These are phyloP conservation scores for Platanus orientalis DNA, from an alignment of 164 flowering plant genomes.

Conservation along the genomic window DNA sequence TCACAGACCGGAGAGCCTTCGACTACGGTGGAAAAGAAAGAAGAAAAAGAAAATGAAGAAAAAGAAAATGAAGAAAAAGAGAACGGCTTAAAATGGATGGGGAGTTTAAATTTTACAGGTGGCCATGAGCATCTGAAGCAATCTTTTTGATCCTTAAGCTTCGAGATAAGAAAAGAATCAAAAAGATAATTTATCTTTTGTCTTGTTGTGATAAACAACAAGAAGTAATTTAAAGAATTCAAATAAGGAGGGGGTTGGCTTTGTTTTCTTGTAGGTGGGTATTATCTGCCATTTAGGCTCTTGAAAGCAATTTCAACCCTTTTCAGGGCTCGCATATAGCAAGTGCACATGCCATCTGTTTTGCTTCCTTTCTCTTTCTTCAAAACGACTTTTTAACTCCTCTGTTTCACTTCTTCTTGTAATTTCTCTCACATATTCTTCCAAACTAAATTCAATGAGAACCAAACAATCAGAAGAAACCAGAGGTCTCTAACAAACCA, in stretches of 20 bases:
- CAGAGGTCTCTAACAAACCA: too few species aligned
- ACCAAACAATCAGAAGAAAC: too few species aligned
- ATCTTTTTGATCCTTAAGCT: background rate
- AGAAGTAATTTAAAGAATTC: background rate
- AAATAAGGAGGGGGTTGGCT: too few species aligned
- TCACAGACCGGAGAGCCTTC: too few species aligned
- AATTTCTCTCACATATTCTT: background rate
- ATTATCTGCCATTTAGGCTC: too few species aligned
- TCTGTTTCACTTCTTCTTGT: background rate
- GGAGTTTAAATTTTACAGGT: background rate
- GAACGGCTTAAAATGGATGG: background rate
- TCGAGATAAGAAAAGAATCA: background rate
- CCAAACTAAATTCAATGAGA: too few species aligned
- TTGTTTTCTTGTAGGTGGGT: background rate
- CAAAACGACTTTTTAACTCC: background rate
- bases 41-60: background rate
- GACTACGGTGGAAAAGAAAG: too few species aligned
- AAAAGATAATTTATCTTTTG: background rate
- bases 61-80: background rate
- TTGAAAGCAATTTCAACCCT: background rate
- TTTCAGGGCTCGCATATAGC: background rate
- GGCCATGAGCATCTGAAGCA: background rate
- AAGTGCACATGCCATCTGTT: background rate
- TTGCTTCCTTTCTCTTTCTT: background rate
- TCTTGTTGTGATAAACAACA: background rate